Evolutionary conservation across 176 grass and related monocot species (phyloP).

Genomic region (Oryza punctata): DNA sequence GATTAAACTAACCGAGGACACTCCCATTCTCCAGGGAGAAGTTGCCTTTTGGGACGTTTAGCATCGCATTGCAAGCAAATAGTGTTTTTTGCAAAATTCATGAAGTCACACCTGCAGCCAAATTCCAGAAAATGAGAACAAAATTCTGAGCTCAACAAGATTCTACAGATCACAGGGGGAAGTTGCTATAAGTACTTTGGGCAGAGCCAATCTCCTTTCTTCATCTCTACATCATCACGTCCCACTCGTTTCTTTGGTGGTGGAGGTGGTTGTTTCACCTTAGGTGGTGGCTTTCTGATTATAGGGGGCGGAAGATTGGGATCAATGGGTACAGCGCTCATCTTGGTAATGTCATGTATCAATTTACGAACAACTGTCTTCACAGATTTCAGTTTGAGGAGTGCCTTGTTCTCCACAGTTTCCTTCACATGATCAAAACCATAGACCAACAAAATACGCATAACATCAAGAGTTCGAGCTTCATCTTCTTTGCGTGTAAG

Average conservation of each 20-base stretch:
- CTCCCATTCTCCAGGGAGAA: constrained; percentile 96
- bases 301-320: constrained; percentile 80
- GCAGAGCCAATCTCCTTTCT: constrained; percentile 99
- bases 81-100: constrained; percentile 96
- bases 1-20: constrained; percentile 72
- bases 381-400: constrained; percentile 76
- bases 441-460: constrained; percentile 79
- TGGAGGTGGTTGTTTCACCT: constrained; percentile 85
- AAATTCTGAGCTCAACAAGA: constrained; percentile 33
- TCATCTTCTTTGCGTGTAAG: constrained; percentile 93
- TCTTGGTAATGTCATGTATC: constrained; percentile 78
- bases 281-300: constrained; percentile 72
- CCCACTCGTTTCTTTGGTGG: constrained; percentile 91
- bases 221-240: constrained; percentile 95
- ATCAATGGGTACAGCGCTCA: constrained; percentile 83
- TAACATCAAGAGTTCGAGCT: constrained; percentile 89
- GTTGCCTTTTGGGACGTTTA: constrained; percentile 87
- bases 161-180: constrained; percentile 33
- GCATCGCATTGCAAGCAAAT: constrained; percentile 91
- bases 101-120: constrained; percentile 93
- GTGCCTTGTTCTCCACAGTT: constrained; percentile 79
- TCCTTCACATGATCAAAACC: constrained; percentile 84
- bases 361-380: constrained; percentile 81
- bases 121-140: constrained; percentile 38
- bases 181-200: constrained; percentile 68